These are phyloP conservation scores for Epithele typhae DNA, from an alignment of 768 basidiomycete species.

Conservation along the genomic window DNA sequence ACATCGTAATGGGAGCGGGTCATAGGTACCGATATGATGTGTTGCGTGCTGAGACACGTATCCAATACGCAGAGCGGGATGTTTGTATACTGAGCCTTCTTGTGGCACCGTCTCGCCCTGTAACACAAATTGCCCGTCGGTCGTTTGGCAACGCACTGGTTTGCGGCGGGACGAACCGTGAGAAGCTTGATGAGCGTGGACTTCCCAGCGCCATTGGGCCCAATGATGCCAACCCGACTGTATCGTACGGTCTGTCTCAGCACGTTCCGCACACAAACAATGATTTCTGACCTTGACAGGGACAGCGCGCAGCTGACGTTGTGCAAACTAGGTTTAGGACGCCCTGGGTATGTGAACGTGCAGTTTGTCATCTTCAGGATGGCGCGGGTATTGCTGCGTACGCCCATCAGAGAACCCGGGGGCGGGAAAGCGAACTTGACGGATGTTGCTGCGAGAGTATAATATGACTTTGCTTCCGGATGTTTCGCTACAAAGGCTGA, in stretches of 20 bases:
- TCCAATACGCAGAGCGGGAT: slow-evolving; percentile 88
- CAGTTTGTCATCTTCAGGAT: slow-evolving; percentile 90
- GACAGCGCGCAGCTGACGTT: slow-evolving; percentile 91
- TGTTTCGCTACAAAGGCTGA: slow-evolving; percentile 85
- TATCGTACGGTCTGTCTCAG: slow-evolving; percentile 16
- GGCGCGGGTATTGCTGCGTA: slow-evolving; percentile 91
- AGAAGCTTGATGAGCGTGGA: slow-evolving; percentile 93
- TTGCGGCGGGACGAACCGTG: slow-evolving; percentile 47
- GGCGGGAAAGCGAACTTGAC: slow-evolving; percentile 96
- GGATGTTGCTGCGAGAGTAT: slow-evolving; percentile 88
- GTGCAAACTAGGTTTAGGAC: slow-evolving; percentile 70
- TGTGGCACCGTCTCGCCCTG: slow-evolving; percentile 92
- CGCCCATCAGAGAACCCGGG: slow-evolving; percentile 95
- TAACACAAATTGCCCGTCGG: not conserved
- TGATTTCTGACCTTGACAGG: slow-evolving; percentile 67
- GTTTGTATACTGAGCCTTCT: slow-evolving; percentile 89
- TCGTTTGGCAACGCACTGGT: no score
- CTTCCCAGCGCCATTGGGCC: slow-evolving; percentile 95
- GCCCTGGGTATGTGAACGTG: slow-evolving; percentile 93
- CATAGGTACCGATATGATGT: slow-evolving; percentile 75
- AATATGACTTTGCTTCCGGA: slow-evolving; percentile 94
- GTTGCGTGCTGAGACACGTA: slow-evolving; percentile 99
- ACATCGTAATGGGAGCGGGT: not conserved
- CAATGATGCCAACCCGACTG: slow-evolving; percentile 88
- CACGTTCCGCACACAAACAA: no score